Conservation (phyloP, 2,329 filamentous ascomycete genomes). For the Fusarium sp. region DNA sequence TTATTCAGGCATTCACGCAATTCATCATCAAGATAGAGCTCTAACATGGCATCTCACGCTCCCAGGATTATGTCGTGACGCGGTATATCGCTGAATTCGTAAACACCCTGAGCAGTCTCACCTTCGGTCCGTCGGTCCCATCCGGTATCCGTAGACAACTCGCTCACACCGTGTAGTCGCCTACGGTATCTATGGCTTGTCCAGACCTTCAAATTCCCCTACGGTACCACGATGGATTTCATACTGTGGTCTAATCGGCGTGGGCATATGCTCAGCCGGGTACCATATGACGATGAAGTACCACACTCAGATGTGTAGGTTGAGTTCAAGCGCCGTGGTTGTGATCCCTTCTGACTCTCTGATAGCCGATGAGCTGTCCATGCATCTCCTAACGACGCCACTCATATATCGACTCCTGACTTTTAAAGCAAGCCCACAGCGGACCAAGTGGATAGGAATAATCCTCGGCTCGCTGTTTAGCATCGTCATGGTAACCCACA, state of each 20-base stretch:
- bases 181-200: slow-evolving; percentile 53
- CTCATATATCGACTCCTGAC: slow-evolving; percentile 54
- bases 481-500: slow-evolving; percentile 53
- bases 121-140: slow-evolving; percentile 42
- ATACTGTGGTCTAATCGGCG: slow-evolving; percentile 52
- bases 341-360: neutral
- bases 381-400: slow-evolving; percentile 55
- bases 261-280: slow-evolving; percentile 46
- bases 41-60: neutral
- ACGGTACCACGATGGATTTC: slow-evolving; percentile 45
- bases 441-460: slow-evolving; percentile 37
- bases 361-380: slow-evolving; percentile 52
- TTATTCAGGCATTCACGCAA: neutral
- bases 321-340: rapidly evolving
- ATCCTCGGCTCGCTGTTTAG: slow-evolving; percentile 39
- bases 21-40: neutral
- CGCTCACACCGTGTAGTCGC: slow-evolving; percentile 42
- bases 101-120: slow-evolving; percentile 55
- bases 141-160: neutral
- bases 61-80: slow-evolving; percentile 53
- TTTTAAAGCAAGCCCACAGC: slow-evolving; percentile 43
- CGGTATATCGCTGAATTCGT: slow-evolving; percentile 57
- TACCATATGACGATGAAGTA: slow-evolving; percentile 51
- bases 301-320: slow-evolving; percentile 49
- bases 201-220: slow-evolving; percentile 20